Base-by-base conservation (phyloP, 345 rosid species). In the Alliaria petiolata region DNA sequence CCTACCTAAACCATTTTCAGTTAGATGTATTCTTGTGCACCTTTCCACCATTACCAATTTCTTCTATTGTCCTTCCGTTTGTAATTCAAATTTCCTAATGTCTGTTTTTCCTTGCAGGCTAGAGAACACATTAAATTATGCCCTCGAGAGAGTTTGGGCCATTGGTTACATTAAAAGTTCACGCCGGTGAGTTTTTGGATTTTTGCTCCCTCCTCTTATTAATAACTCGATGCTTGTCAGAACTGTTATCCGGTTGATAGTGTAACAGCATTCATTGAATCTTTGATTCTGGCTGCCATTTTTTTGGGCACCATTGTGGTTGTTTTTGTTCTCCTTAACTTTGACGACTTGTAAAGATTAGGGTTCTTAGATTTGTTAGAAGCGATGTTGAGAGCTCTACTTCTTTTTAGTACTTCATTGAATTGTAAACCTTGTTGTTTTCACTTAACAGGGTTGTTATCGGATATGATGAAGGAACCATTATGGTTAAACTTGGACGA, bases 381-480 rank as follows among this genome's bases (percentile, higher is more conserved):
- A 42, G 26, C 12, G 17, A 33, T 34, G 14, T 22, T 46, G 53
- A 58, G 38, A 65, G 19, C 28, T 43, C 58, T 49, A 45, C 22
- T 66, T 50, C 45, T 34, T 47, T 62, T 26, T 11, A 25, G 22
- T 28, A 38, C 16, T 53, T 31, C 46, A 30, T 39, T 17, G 16
- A 16, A 5, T 52, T 46, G 47, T 62, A 8, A 50, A 49, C 65
- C 17, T 72, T 36, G 16, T 62, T 34, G 17, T 70, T 75, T 40
- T 54, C 40, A 14, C 34, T 71, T 51, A n/a, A 77, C 86, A 95
- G 99, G 75, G 82, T 95, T 75, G 98, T 90, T 72, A 90, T 95
- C 58, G 99, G 99, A 57, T 95, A 92, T 82, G 99, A 95, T 79
- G 99, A 95, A 83, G 99, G 99, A 85, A 92, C 95, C 70, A 92